Evolutionary conservation across 371 early-diverging fungal species (phyloP).

Genomic region (Chytridiales sp.): DNA sequence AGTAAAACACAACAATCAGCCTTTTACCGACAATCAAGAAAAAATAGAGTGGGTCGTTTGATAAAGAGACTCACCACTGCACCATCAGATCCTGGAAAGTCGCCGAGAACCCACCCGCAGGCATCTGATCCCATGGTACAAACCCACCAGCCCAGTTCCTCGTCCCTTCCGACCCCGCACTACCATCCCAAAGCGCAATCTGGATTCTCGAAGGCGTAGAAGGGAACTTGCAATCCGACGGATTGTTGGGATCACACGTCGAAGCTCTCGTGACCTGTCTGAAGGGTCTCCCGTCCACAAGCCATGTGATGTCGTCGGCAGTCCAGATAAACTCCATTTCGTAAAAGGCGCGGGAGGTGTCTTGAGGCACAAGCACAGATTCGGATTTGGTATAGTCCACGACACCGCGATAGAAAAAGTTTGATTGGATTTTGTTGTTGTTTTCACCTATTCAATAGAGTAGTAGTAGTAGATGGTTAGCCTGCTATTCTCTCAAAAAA

Average conservation of each 20-base stretch:
- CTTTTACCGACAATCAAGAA: not conserved
- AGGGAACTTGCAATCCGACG: conserved; percentile 47
- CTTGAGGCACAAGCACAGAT: not conserved
- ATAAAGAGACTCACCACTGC: conserved; percentile 19
- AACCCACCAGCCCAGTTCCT: conserved; percentile 67
- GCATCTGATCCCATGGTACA: conserved; percentile 52
- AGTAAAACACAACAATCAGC: not conserved
- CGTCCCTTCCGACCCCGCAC: conserved; percentile 58
- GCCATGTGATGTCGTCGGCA: conserved; percentile 56
- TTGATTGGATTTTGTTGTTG: conserved; percentile 55
- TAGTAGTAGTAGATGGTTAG: too few relatives aligned
- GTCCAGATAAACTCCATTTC: conserved; percentile 58
- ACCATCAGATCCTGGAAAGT: conserved; percentile 23
- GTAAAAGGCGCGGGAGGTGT: conserved; percentile 21
- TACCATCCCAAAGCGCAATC: conserved; percentile 73
- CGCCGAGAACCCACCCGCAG: conserved; percentile 11
- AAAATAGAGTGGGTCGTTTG: conserved; percentile 1
- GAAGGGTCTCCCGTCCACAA: conserved; percentile 56
- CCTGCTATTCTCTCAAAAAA: too few relatives aligned
- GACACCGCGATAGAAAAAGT: conserved; percentile 61
- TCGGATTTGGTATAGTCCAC: conserved; percentile 36
- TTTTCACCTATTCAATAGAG: too few relatives aligned
- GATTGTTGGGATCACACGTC: conserved; percentile 8
- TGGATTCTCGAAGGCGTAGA: conserved; percentile 54
- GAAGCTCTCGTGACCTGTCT: conserved; percentile 34